Evolutionary conservation across 805 yeast genomes (phyloP), one percentile per base, ranked within the genome.

Genomic region (Torulaspora gathmanii): DNA sequence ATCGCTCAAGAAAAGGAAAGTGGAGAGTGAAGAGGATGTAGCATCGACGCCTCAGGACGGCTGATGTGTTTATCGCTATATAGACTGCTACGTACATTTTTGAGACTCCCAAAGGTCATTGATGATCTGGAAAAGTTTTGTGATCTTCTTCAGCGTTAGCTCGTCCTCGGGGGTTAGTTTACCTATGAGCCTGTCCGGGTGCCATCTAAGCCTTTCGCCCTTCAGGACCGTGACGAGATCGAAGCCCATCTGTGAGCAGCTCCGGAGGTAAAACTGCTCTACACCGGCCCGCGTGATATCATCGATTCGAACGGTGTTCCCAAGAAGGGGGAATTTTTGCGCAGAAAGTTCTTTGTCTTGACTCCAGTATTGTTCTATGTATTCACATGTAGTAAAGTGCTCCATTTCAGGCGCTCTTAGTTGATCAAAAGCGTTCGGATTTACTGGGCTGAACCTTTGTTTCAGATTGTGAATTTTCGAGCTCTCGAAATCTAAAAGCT

Each of bases 191-290:
- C 73, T 75, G 56, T 82, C 89, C 1, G 89, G 89, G 58, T 82
- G 89, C 88, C 88, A 82, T 49, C 77, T 63, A 5, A 82, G 60
- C 44, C 88, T 59, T 53, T 82, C 88, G 23, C 47, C 52, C 46
- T 73, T 78, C 19, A 70, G 47, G 8, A 63, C 49, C 5, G 53
- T 45, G 29, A 39, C 17, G 22, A 40, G 16, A 4, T 45, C 41
- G 9, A 15, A 3, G 5, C 42, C 33, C 33, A 50, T 28, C 10
- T 40, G 15, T 2, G 13, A 2, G 26, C 46, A 31, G 28, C 55
- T 49, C 11, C 31, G 38, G 9, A 35, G 40, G 27, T 56, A 56
- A 40, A 56, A 56, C 11, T 34, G 16, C 5, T 33, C 29, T 5
- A 53, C 39, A 8, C 42, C 22, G 1, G 37, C 43, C 13, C 29